A percentile compares a stretch with the other conserved stretches of the same genome.
These are phyloP conservation scores for Solanum etuberosum DNA, from an alignment of 257 asterid species.

Conservation along the genomic window DNA sequence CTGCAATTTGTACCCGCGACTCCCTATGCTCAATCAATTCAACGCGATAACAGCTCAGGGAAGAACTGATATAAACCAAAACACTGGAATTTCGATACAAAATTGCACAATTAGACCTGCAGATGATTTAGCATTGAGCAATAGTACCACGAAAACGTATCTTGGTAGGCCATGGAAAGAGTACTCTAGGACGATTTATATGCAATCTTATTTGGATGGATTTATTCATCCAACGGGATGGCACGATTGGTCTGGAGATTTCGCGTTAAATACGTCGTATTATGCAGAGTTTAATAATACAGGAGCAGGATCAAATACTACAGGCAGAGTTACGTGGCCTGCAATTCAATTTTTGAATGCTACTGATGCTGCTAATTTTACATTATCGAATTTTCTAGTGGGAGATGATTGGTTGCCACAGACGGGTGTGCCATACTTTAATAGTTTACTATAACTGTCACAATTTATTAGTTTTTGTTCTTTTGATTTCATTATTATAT, in stretches of 20 bases:
- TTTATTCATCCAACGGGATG: constrained; percentile 43
- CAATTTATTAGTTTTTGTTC: background rate
- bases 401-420: constrained; percentile 62
- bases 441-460: constrained; percentile 17
- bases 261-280: constrained; percentile 53
- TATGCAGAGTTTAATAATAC: constrained; percentile 50
- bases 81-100: constrained; percentile 66
- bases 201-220: constrained; percentile 36
- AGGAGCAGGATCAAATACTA: constrained; percentile 51
- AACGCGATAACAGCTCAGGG: constrained; percentile 78
- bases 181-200: constrained; percentile 48
- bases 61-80: constrained; percentile 56
- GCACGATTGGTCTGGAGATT: constrained; percentile 56
- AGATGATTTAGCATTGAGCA: constrained; percentile 28
- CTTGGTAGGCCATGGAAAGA: constrained; percentile 83
- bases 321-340: constrained; percentile 59
- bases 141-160: constrained; percentile 17
- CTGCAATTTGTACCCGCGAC: constrained; percentile 54
- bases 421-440: constrained; percentile 34
- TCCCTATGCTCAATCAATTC: constrained; percentile 49
- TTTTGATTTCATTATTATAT: background rate
- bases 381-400: constrained; percentile 28
- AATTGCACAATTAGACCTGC: constrained; percentile 47
- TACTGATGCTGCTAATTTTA: constrained; percentile 46
- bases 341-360: constrained; percentile 33